A percentile compares a stretch with the other conserved stretches of the same genome.
These are phyloP conservation scores for Pluteus cervinus DNA, from an alignment of 768 basidiomycete species.

Conservation along the genomic window DNA sequence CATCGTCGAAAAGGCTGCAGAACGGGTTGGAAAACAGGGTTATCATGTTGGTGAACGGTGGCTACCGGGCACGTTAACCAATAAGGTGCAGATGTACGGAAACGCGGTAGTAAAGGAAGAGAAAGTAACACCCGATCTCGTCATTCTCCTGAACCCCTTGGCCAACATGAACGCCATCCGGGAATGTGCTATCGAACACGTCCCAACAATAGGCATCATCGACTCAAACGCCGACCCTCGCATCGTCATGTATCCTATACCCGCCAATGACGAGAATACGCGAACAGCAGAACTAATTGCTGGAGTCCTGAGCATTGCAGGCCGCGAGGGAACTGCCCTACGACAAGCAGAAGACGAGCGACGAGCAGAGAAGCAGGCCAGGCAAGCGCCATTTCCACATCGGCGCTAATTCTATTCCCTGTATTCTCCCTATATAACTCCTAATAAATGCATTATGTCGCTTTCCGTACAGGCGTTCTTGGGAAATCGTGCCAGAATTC, in stretches of 20 bases:
- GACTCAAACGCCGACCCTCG: constrained; percentile 97
- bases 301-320: constrained; percentile 85
- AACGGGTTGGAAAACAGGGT: constrained; percentile 72
- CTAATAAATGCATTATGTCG: constrained; percentile 7
- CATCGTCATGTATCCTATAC: constrained; percentile 96
- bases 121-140: constrained; percentile 76
- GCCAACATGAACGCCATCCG: constrained; percentile 81
- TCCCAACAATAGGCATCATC: constrained; percentile 91
- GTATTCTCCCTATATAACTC: background rate
- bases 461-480: constrained; percentile 25
- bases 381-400: constrained; percentile 6
- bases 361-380: constrained; percentile 15
- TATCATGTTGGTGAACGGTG: constrained; percentile 85
- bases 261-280: constrained; percentile 94
- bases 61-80: constrained; percentile 94
- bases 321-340: constrained; percentile 64
- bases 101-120: constrained; percentile 42
- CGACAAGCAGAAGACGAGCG: constrained; percentile 25
- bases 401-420: background rate
- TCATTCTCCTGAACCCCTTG: constrained; percentile 87
- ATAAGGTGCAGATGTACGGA: constrained; percentile 72
- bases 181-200: constrained; percentile 83
- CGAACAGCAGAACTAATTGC: constrained; percentile 88
- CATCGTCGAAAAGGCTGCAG: constrained; percentile 71
- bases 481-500: constrained; percentile 71